phyloP scores from a whole-genome alignment of 768 basidiomycete species.

The Leccinum subtestaceum region DNA sequence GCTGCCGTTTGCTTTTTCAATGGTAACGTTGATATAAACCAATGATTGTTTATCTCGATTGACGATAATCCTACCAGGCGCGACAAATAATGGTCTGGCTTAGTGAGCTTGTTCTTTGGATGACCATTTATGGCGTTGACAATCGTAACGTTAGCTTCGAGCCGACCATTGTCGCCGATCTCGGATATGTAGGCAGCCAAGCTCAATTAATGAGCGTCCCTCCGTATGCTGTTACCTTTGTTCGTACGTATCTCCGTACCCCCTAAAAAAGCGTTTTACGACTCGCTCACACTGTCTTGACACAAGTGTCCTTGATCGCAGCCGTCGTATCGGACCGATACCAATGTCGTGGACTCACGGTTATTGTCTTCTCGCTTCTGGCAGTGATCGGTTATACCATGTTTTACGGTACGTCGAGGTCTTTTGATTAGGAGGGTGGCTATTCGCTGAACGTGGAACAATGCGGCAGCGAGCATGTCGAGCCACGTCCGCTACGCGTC shows the following conservation, averaged over 20 bases:
- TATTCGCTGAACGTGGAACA: not conserved
- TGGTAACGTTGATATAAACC: slow-evolving; percentile 32
- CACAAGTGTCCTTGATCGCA: slow-evolving; percentile 35
- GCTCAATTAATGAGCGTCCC: slow-evolving; percentile 43
- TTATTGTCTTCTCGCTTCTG: slow-evolving; percentile 43
- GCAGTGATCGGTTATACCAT: slow-evolving; percentile 52
- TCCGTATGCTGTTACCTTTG: not conserved
- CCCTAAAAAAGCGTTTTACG: no score
- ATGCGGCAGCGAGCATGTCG: not conserved
- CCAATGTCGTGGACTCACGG: slow-evolving; percentile 46
- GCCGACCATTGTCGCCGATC: slow-evolving; percentile 64
- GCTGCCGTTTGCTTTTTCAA: slow-evolving; percentile 48
- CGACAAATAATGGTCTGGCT: slow-evolving; percentile 14
- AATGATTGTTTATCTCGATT: not conserved
- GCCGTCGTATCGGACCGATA: slow-evolving; percentile 55
- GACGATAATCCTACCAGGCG: slow-evolving; percentile 12
- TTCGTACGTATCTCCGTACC: slow-evolving; percentile 18
- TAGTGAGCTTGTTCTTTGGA: slow-evolving; percentile 18
- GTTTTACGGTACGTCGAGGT: slow-evolving; percentile 44
- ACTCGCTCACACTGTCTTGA: not conserved
- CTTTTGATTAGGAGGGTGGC: not conserved
- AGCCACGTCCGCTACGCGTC: not conserved
- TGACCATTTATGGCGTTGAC: slow-evolving; percentile 31
- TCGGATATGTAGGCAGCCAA: slow-evolving; percentile 51
- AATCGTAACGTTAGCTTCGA: slow-evolving; percentile 51